Conservation (phyloP, 2,329 filamentous ascomycete genomes). For the Herpotrichia juniperi region DNA sequence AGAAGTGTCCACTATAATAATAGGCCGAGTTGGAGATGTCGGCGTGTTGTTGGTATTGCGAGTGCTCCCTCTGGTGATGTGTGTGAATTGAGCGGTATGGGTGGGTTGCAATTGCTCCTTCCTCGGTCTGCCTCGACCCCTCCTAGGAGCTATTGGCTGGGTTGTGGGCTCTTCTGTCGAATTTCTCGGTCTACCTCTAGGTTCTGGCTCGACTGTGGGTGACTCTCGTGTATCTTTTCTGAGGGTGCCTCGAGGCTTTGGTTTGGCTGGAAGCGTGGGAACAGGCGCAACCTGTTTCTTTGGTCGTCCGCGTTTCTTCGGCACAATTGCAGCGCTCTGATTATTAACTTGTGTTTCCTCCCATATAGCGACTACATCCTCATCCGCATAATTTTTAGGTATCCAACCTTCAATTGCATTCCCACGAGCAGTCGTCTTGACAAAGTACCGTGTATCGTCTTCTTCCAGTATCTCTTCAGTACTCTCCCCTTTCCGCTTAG, state of each 20-base stretch:
- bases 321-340: not conserved
- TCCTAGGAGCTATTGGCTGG: not conserved
- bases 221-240: not conserved
- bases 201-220: not conserved
- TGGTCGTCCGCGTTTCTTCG: not conserved
- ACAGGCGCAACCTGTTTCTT: not conserved
- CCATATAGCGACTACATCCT: slow-evolving; percentile 41
- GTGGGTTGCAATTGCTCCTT: slow-evolving; percentile 12
- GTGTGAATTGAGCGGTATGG: not conserved
- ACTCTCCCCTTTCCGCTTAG: not conserved
- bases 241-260: not conserved
- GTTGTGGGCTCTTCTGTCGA: not conserved
- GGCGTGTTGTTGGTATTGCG: not conserved
- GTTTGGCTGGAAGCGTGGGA: not conserved
- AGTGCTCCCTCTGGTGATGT: not conserved
- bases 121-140: not conserved
- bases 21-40: not conserved
- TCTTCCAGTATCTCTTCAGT: not conserved
- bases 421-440: slow-evolving; percentile 63
- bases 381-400: slow-evolving; percentile 41
- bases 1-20: not conserved
- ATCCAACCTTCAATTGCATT: slow-evolving; percentile 62
- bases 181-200: not conserved
- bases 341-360: slow-evolving; percentile 10
- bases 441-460: slow-evolving; percentile 50